Evolutionary conservation across 2,329 filamentous ascomycete species (phyloP).

Genomic region (Penicillium decumbens): DNA sequence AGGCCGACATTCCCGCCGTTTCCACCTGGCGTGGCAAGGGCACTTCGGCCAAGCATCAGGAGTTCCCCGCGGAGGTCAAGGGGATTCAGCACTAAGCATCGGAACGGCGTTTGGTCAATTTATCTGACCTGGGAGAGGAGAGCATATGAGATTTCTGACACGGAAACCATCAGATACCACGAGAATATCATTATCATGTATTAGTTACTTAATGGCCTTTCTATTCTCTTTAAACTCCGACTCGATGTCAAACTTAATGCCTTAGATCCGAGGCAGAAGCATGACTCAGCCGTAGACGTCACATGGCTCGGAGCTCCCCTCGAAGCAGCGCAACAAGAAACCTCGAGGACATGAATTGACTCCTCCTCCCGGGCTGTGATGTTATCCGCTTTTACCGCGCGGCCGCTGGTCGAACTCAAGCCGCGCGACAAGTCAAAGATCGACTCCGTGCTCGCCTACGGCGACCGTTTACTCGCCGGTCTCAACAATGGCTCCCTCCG

Average conservation of each 20-base stretch:
- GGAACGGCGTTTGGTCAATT: conserved; percentile 1
- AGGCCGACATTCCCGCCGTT: conserved; percentile 89
- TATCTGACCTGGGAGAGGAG: background rate
- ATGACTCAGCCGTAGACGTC: conserved; percentile 15
- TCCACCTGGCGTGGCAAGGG: conserved; percentile 96
- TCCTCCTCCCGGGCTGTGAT: conserved; percentile 47
- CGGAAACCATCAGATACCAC: conserved; percentile 6
- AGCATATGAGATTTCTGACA: background rate
- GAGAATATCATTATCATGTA: background rate
- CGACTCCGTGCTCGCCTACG: conserved; percentile 89
- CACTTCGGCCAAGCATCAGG: conserved; percentile 80
- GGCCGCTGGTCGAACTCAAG: conserved; percentile 94
- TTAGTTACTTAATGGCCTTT: no score
- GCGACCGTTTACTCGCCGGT: conserved; percentile 86
- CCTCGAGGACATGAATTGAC: conserved; percentile 16
- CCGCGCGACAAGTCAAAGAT: conserved; percentile 94
- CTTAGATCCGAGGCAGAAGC: background rate
- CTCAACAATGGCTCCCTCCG: conserved; percentile 83
- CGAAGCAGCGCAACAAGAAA: conserved; percentile 8
- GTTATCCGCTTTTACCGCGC: conserved; percentile 96
- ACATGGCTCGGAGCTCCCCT: background rate
- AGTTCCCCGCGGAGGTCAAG: conserved; percentile 26
- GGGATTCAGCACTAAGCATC: conserved; percentile 6
- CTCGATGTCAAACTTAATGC: background rate
- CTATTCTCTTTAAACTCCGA: background rate